phyloP scores from a whole-genome alignment of 805 yeast genomes.

The Nakazawaea ishiwadae region DNA sequence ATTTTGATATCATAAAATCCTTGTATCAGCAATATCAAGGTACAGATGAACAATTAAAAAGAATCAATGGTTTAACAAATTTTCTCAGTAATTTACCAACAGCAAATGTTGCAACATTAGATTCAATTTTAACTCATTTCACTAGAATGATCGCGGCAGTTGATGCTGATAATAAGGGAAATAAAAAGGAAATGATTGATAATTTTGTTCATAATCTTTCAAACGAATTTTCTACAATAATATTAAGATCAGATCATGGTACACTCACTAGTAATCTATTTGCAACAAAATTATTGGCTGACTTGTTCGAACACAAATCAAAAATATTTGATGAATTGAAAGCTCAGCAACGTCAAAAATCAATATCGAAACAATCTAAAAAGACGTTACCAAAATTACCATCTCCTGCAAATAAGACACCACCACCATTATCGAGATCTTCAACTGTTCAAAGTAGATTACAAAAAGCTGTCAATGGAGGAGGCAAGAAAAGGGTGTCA shows the following conservation, averaged over 20 bases:
- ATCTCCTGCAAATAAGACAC: neutral
- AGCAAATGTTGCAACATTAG: constrained; percentile 72
- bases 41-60: constrained; percentile 22
- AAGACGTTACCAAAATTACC: constrained; percentile 10
- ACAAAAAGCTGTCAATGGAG: constrained; percentile 3
- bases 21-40: constrained; percentile 52
- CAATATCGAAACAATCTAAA: neutral
- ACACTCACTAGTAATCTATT: constrained; percentile 48
- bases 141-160: constrained; percentile 54
- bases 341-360: constrained; percentile 2
- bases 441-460: constrained; percentile 18
- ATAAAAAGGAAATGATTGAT: constrained; percentile 28
- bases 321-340: constrained; percentile 63
- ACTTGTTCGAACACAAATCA: constrained; percentile 55
- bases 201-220: constrained; percentile 45
- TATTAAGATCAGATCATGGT: constrained; percentile 48
- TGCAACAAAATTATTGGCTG: constrained; percentile 54
- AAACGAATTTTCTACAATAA: constrained; percentile 60
- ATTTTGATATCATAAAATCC: constrained; percentile 64
- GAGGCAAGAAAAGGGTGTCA: constrained; percentile 2
- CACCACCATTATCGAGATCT: neutral
- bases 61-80: constrained; percentile 62
- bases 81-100: constrained; percentile 64
- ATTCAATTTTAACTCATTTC: constrained; percentile 75
- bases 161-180: constrained; percentile 25